Evolutionary conservation across 106 monocot genomes (phyloP).

Genomic region (Chionographis japonica): DNA sequence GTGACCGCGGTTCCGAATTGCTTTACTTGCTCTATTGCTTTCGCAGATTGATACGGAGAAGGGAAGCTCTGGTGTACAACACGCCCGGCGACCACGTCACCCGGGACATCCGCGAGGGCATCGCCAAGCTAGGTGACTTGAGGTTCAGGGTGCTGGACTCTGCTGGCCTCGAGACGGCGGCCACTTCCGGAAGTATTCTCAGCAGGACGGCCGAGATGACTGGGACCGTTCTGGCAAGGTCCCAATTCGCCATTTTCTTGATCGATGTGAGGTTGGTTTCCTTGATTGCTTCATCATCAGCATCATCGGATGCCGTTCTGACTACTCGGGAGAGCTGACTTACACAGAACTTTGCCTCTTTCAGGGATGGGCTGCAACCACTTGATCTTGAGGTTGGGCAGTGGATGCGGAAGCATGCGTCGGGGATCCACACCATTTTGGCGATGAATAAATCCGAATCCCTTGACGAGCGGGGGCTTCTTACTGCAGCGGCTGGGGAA

Average conservation of each 20-base stretch:
- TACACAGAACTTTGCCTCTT: neutral
- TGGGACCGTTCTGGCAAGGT: constrained; percentile 51
- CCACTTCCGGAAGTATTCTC: constrained; percentile 77
- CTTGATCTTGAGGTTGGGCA: constrained; percentile 92
- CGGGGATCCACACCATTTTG: constrained; percentile 58
- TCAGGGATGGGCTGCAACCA: constrained; percentile 85
- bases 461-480: constrained; percentile 66
- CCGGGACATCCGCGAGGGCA: constrained; percentile 84
- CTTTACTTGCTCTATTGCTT: neutral
- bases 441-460: constrained; percentile 97
- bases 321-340: neutral
- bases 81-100: constrained; percentile 94
- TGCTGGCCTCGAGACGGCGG: constrained; percentile 88
- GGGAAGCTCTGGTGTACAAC: constrained; percentile 93
- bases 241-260: constrained; percentile 84
- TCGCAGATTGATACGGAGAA: constrained; percentile 77
- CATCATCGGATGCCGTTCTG: neutral
- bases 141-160: constrained; percentile 93
- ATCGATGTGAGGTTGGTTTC: constrained; percentile 87
- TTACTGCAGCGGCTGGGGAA: constrained; percentile 69
- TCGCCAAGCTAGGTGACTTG: constrained; percentile 88
- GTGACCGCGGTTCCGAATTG: neutral
- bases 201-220: constrained; percentile 81
- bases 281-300: neutral
- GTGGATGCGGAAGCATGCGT: constrained; percentile 89